Evolutionary conservation across 2,329 filamentous ascomycete genomes (phyloP), one percentile per base, ranked within the genome.

Genomic region (Cladosporium sp.): DNA sequence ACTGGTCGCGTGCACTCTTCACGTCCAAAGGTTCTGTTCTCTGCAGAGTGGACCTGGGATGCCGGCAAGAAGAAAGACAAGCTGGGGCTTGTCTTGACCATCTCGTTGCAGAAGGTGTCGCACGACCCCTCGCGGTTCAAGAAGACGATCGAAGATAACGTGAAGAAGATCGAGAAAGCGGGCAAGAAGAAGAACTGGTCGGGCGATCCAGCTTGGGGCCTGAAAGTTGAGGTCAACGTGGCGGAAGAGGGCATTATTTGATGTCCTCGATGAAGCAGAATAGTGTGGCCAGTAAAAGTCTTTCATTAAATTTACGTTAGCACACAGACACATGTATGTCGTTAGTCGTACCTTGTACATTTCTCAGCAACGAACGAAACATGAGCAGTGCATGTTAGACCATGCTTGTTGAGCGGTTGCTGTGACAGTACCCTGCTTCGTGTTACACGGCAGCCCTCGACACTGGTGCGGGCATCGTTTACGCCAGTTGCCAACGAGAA

Each of bases 161-260:
- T 80, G 24, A 71, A 77, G 49, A 74, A 80, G 73, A 75, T 86
- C 36, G 80, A 84, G 68, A 88, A 87, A 75, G 78, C 83, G 4
- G 86, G 86, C 0, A 88, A 88, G 79, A 84, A 81, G 75, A 88
- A 87, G 79, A 81, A 85, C 66, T 87, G 85, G 81, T 75, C 80
- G 28, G 76, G 76, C 52, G 78, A 77, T 57, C 15, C 76, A 71
- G 66, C 76, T 79, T 18, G 79, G 77, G 79, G 81, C 1, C 75
- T 82, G 61, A 78, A 77, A 67, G 74, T 81, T 26, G 73, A 75
- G 34, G 78, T 82, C 3, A 68, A 73, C 21, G 52, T 66, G 15
- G 36, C 38, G 4, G 57, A 65, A 41, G 61, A 64, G 38, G 61
- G 61, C 7, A 64, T 64, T 24, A 57, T 62, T 28, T 64, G 64